These are phyloP conservation scores for Eimeria praecox DNA, from an alignment of 169 alveolate genomes.

Conservation along the genomic window DNA sequence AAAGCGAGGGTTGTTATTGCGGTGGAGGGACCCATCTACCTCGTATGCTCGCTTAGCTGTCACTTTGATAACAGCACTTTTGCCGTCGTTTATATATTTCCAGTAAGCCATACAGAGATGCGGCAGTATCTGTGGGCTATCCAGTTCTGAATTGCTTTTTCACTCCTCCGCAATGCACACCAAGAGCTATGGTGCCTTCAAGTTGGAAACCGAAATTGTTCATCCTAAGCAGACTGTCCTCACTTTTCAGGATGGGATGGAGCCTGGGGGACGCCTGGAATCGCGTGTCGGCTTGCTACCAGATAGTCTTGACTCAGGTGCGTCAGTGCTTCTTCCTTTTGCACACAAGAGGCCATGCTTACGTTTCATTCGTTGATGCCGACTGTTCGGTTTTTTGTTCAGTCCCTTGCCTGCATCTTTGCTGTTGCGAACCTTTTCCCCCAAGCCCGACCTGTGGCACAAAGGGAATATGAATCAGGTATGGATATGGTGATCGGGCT, in stretches of 20 bases:
- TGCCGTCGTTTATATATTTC: constrained; percentile 60
- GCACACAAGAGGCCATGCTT: background rate
- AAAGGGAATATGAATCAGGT: constrained; percentile 72
- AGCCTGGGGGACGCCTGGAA: constrained; percentile 69
- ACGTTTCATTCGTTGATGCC: background rate
- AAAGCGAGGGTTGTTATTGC: constrained; percentile 44
- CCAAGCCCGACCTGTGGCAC: constrained; percentile 74
- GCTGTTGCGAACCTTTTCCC: constrained; percentile 68
- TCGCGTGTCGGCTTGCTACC: constrained; percentile 73
- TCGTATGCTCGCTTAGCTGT: constrained; percentile 44
- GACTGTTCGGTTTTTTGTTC: background rate
- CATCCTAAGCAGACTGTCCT: background rate
- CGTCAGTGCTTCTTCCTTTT: background rate
- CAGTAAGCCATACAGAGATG: constrained; percentile 14
- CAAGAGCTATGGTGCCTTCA: background rate
- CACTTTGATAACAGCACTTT: constrained; percentile 57
- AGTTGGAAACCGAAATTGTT: background rate
- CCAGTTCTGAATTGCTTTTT: background rate
- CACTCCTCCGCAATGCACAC: background rate
- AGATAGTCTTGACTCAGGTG: constrained; percentile 68
- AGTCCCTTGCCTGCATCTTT: constrained; percentile 57
- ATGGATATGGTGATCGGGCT: background rate
- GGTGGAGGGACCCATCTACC: constrained; percentile 64
- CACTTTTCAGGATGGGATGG: constrained; percentile 53
- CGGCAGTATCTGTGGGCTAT: background rate